These are phyloP conservation scores for Mortierella claussenii DNA, from an alignment of 192 early-diverging fungal species.

Conservation along the genomic window DNA sequence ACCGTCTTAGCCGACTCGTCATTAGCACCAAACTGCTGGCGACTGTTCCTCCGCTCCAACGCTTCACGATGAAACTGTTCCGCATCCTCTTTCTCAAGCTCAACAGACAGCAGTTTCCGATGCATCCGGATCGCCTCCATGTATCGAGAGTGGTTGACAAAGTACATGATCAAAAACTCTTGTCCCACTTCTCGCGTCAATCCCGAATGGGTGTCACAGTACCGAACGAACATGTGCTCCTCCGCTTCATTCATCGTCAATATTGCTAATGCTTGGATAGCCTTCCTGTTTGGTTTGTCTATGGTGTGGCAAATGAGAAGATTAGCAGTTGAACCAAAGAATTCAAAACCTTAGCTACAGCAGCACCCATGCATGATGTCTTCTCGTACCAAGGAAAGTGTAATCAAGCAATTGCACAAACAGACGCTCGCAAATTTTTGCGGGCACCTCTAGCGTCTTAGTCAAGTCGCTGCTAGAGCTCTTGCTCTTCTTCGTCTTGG, in stretches of 20 bases:
- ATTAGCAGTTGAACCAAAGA: neutral
- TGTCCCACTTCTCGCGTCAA: constrained; percentile 34
- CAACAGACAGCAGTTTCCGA: constrained; percentile 13
- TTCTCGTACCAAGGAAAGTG: constrained; percentile 29
- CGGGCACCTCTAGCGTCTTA: neutral
- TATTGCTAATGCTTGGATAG: constrained; percentile 17
- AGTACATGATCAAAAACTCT: constrained; percentile 48
- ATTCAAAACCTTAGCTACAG: neutral
- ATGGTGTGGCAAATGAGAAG: neutral
- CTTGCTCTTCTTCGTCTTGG: no score
- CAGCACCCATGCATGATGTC: neutral
- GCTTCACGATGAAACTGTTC: constrained; percentile 43
- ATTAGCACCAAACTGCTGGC: constrained; percentile 1
- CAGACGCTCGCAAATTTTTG: constrained; percentile 2
- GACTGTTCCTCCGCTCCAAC: constrained; percentile 27
- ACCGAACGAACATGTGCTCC: constrained; percentile 22
- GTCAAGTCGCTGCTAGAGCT: neutral
- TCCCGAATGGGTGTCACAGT: constrained; percentile 25
- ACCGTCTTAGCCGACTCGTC: neutral
- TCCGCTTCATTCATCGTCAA: constrained; percentile 36
- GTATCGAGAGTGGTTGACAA: constrained; percentile 42
- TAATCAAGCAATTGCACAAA: constrained; percentile 28
- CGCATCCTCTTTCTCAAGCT: constrained; percentile 27
- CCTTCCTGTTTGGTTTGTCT: constrained; percentile 48
- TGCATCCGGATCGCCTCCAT: constrained; percentile 50